A percentile compares a stretch with the other conserved stretches of the same genome.
Conservation (phyloP, 495 filamentous ascomycete genomes). For the Immersiella caudata region DNA sequence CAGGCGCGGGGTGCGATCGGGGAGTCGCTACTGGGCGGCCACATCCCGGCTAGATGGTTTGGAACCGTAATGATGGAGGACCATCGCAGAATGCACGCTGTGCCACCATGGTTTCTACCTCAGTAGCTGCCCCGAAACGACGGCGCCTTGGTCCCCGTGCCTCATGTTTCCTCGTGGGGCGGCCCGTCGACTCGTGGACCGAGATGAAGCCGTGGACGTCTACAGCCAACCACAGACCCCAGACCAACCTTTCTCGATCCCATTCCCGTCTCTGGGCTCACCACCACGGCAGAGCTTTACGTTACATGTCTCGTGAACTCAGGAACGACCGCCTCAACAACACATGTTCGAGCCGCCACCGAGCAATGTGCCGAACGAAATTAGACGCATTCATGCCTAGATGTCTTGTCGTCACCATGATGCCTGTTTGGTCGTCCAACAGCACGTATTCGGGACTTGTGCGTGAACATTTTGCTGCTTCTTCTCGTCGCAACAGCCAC, state of each 20-base stretch:
- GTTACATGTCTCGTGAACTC: background rate
- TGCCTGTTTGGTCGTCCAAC: background rate
- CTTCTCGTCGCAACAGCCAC: background rate
- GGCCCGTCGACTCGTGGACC: slow-evolving; percentile 14
- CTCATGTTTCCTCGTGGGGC: slow-evolving; percentile 5
- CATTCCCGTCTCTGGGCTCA: background rate
- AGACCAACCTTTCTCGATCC: background rate
- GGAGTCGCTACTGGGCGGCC: background rate
- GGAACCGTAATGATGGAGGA: background rate
- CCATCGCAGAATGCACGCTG: slow-evolving; percentile 3
- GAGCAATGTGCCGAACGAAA: slow-evolving; percentile 10
- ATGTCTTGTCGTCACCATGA: background rate
- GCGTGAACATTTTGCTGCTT: background rate
- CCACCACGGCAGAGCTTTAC: slow-evolving; percentile 7
- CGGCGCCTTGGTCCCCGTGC: slow-evolving; percentile 7
- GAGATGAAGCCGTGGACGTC: slow-evolving; percentile 26
- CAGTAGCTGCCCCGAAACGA: background rate
- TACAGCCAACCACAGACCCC: slow-evolving; percentile 25
- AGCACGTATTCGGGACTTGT: background rate
- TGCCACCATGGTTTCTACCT: background rate
- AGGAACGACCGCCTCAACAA: background rate
- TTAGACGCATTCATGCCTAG: background rate
- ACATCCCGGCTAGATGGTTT: slow-evolving; percentile 13
- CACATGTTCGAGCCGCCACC: background rate
- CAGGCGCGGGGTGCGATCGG: slow-evolving; percentile 16